A percentile compares a stretch with the other conserved stretches of the same genome.
Evolutionary conservation across 2,329 filamentous ascomycete species (phyloP).

Genomic region (Cladophialophora chaetospira): DNA sequence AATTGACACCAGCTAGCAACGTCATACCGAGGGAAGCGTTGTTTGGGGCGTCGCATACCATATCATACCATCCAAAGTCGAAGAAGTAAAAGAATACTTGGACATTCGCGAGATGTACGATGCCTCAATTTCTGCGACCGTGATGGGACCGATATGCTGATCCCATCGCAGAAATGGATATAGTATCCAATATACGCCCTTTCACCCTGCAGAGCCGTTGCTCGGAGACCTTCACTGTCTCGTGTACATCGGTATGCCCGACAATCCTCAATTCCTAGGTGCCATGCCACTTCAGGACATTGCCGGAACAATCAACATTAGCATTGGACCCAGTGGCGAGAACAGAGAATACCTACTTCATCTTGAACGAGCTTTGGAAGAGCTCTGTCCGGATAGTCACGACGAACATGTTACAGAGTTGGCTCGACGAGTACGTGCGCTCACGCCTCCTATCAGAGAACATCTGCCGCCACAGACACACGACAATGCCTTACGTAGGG

Average conservation of each 20-base stretch:
- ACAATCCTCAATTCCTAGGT: slow-evolving; percentile 89
- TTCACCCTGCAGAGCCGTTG: slow-evolving; percentile 60
- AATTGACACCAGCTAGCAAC: slow-evolving; percentile 43
- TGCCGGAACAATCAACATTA: slow-evolving; percentile 70
- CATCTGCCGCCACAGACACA: slow-evolving; percentile 14
- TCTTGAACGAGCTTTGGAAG: slow-evolving; percentile 73
- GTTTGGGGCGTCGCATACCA: slow-evolving; percentile 96
- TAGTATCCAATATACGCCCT: slow-evolving; percentile 85
- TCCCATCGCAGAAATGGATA: slow-evolving; percentile 72
- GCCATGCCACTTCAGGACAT: slow-evolving; percentile 46
- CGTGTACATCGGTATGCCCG: slow-evolving; percentile 92
- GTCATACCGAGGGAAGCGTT: slow-evolving; percentile 51
- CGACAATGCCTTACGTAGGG: slow-evolving; percentile 46
- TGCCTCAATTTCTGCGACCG: too few relatives aligned
- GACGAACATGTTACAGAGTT: slow-evolving; percentile 86
- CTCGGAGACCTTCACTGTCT: slow-evolving; percentile 57
- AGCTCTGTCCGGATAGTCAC: slow-evolving; percentile 72
- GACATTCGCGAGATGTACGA: slow-evolving; percentile 82
- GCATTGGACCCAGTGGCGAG: slow-evolving; percentile 79
- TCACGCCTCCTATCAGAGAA: slow-evolving; percentile 41
- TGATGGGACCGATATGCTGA: background rate
- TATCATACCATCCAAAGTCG: slow-evolving; percentile 70
- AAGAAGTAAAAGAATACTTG: slow-evolving; percentile 83
- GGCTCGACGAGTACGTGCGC: slow-evolving; percentile 67
- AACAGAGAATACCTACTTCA: slow-evolving; percentile 88